Conservation (phyloP, 2,329 filamentous ascomycete species). For the Fusarium mangiferae region DNA sequence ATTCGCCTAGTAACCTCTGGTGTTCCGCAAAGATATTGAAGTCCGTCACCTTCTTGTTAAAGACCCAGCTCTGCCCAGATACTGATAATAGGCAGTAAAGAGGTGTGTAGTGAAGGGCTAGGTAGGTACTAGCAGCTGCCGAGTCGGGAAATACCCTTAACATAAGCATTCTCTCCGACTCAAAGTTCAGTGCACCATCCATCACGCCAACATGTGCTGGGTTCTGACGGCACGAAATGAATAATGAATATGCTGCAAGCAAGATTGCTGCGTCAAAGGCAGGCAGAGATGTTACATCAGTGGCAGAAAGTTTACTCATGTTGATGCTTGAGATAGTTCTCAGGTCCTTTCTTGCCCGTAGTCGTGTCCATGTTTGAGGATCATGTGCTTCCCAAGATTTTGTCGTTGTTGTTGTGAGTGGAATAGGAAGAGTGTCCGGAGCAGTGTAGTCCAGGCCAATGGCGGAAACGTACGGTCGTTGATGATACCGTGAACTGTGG, state of each 20-base stretch:
- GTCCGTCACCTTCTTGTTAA: slow-evolving; percentile 62
- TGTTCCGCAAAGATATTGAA: slow-evolving; percentile 58
- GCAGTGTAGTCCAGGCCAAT: slow-evolving; percentile 52
- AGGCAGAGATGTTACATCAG: slow-evolving; percentile 49
- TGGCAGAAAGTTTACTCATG: slow-evolving; percentile 50
- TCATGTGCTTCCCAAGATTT: slow-evolving; percentile 61
- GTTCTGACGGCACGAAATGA: slow-evolving; percentile 50
- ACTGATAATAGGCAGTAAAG: slow-evolving; percentile 67
- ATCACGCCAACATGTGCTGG: slow-evolving; percentile 42
- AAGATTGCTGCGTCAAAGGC: slow-evolving; percentile 55
- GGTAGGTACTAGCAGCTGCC: slow-evolving; percentile 62
- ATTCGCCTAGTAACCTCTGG: slow-evolving; percentile 57
- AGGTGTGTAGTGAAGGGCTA: slow-evolving; percentile 68
- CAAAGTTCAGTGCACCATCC: slow-evolving; percentile 38
- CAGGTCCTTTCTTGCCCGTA: slow-evolving; percentile 40
- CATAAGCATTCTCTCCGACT: slow-evolving; percentile 45
- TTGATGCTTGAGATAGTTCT: slow-evolving; percentile 45
- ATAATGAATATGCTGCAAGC: slow-evolving; percentile 52
- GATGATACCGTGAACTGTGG: slow-evolving; percentile 65
- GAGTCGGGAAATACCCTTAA: slow-evolving; percentile 57
- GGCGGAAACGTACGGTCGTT: slow-evolving; percentile 54
- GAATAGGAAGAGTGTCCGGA: slow-evolving; percentile 53
- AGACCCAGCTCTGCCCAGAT: slow-evolving; percentile 68
- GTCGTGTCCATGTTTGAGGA: slow-evolving; percentile 57
- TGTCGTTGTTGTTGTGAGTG: slow-evolving; percentile 57